A percentile compares a stretch with the other conserved stretches of the same genome.
These are phyloP conservation scores for Chrysoporthe deuterocubensis DNA, from an alignment of 2,329 filamentous ascomycete genomes.

Conservation along the genomic window DNA sequence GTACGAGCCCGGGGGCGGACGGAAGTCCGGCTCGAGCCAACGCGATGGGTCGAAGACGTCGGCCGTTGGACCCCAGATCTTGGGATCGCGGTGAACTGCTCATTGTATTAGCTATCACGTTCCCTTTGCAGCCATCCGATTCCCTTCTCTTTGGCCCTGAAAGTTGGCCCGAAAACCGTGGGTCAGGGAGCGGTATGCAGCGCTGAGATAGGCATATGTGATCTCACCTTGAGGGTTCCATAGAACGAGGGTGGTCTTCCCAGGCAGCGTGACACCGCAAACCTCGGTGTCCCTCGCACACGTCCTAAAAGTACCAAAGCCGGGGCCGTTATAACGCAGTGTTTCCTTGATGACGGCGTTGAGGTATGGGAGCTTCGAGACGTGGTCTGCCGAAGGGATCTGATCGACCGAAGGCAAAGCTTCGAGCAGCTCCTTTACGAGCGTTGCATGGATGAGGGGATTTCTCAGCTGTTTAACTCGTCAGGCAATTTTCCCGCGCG, in stretches of 20 bases:
- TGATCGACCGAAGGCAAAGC: neutral
- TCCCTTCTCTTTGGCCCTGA: neutral
- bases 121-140: neutral
- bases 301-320: slow-evolving; percentile 6
- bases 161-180: too few species aligned
- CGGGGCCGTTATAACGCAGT: slow-evolving; percentile 9
- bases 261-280: slow-evolving; percentile 4
- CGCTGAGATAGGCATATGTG: neutral
- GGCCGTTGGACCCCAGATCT: slow-evolving; percentile 9
- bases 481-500: neutral
- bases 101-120: neutral
- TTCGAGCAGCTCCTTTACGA: slow-evolving; percentile 6
- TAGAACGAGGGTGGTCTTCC: slow-evolving; percentile 7
- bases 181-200: neutral
- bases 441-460: neutral
- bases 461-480: neutral
- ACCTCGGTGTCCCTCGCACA: slow-evolving; percentile 7
- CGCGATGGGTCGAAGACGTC: slow-evolving; percentile 11
- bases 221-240: slow-evolving; percentile 13
- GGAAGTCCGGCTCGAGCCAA: slow-evolving; percentile 9
- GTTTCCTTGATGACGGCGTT: slow-evolving; percentile 13
- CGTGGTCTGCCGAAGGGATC: slow-evolving; percentile 3
- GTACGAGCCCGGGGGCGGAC: slow-evolving; percentile 10
- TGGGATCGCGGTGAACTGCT: slow-evolving; percentile 10
- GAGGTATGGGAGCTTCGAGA: slow-evolving; percentile 6